phyloP scores from a whole-genome alignment of 805 yeast genomes.

The Priceomyces fermenticarens region DNA sequence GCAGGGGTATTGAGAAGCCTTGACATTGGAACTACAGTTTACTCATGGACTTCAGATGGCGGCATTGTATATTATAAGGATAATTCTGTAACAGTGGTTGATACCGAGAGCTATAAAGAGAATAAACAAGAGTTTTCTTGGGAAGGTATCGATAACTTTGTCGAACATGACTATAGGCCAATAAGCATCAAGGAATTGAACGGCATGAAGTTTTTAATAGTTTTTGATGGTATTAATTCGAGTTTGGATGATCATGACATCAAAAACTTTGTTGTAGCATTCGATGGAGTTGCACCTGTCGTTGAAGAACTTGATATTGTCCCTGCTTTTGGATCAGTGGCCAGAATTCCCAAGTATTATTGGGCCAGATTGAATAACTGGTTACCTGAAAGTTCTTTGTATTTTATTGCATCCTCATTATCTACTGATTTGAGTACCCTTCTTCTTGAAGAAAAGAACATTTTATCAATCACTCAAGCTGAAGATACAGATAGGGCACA shows the following conservation, averaged over 20 bases:
- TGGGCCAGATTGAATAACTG: slow-evolving; percentile 38
- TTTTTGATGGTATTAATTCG: slow-evolving; percentile 23
- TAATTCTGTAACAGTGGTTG: slow-evolving; percentile 14
- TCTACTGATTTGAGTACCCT: slow-evolving; percentile 59
- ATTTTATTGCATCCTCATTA: slow-evolving; percentile 55
- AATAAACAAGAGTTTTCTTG: slow-evolving; percentile 7
- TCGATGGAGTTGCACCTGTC: slow-evolving; percentile 2
- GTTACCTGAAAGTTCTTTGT: slow-evolving; percentile 25
- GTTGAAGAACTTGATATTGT: slow-evolving; percentile 42
- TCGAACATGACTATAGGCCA: slow-evolving; percentile 12
- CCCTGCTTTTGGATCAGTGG: slow-evolving; percentile 51
- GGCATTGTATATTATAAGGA: slow-evolving; percentile 18
- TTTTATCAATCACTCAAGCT: slow-evolving; percentile 37
- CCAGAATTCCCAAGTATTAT: slow-evolving; percentile 49
- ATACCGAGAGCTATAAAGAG: slow-evolving; percentile 1
- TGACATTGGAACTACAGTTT: slow-evolving; percentile 4
- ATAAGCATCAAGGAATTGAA: slow-evolving; percentile 3
- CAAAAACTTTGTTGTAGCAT: slow-evolving; percentile 20
- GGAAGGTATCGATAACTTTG: slow-evolving; percentile 5
- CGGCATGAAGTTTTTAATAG: slow-evolving; percentile 12
- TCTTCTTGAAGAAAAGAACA: slow-evolving; percentile 10
- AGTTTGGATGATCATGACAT: slow-evolving; percentile 28
- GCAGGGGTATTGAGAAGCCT: slow-evolving; percentile 3
- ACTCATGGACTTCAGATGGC: slow-evolving; percentile 16
- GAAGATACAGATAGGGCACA: slow-evolving; percentile 74